phyloP scores from a whole-genome alignment of 2,329 filamentous ascomycete species.

The Passalora sequoiae region DNA sequence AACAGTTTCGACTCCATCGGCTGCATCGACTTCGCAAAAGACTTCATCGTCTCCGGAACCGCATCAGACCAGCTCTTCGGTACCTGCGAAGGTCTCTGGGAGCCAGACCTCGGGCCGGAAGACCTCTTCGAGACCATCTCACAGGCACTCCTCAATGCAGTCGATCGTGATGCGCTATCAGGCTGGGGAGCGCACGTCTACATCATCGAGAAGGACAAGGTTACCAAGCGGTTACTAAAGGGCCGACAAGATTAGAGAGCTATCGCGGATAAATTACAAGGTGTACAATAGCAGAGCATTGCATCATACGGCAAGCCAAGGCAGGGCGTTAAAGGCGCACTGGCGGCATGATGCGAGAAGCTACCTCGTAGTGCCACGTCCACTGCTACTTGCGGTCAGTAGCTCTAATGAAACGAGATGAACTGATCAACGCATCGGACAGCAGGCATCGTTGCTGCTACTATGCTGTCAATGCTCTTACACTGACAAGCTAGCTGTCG shows the following conservation, averaged over 20 bases:
- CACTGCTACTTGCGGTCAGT: constrained; percentile 3
- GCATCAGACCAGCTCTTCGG: constrained; percentile 97
- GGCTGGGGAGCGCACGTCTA: constrained; percentile 99
- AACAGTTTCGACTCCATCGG: constrained; percentile 85
- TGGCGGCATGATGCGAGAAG: neutral
- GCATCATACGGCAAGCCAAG: constrained; percentile 12
- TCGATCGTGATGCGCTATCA: constrained; percentile 92
- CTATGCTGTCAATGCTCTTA: no score
- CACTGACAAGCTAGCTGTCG: no score
- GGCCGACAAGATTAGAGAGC: constrained; percentile 70
- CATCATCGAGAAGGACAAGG: constrained; percentile 99
- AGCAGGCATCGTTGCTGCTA: no score
- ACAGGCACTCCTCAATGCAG: constrained; percentile 88
- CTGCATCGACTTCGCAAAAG: constrained; percentile 98
- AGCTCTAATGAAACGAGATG: constrained; percentile 19
- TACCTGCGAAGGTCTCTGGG: constrained; percentile 97
- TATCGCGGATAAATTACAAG: neutral
- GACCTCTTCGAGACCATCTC: constrained; percentile 98
- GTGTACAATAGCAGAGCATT: constrained; percentile 19
- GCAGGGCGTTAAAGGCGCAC: constrained; percentile 12
- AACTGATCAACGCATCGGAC: no score
- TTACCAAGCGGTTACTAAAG: constrained; percentile 97
- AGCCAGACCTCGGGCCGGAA: constrained; percentile 89
- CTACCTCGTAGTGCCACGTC: neutral
- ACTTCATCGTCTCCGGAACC: constrained; percentile 96